Percentiles rank a stretch among this genome's conserved stretches.
Conservation (phyloP, 495 filamentous ascomycete species). For the Wilcoxina mikolae region DNA sequence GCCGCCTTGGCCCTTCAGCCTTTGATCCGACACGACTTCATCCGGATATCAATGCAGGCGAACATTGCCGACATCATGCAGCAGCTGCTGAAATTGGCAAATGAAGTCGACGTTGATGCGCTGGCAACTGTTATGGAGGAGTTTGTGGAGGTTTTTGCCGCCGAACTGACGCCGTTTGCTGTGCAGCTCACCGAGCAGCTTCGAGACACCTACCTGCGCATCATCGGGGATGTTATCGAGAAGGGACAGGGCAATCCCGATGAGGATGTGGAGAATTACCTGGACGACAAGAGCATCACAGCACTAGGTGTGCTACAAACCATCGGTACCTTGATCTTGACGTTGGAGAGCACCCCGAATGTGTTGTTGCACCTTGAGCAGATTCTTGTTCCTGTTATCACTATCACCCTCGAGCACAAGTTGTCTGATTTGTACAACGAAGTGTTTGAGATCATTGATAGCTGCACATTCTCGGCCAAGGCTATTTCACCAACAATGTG, state of each 20-base stretch:
- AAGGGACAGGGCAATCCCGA: constrained; percentile 63
- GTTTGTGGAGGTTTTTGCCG: constrained; percentile 94
- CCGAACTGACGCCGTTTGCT: constrained; percentile 93
- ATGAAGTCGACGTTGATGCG: constrained; percentile 45
- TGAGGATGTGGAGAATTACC: constrained; percentile 67
- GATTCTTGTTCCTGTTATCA: constrained; percentile 91
- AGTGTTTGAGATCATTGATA: constrained; percentile 96
- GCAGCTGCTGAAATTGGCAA: constrained; percentile 80
- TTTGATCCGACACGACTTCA: constrained; percentile 85
- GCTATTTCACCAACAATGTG: constrained; percentile 92
- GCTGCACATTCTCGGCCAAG: constrained; percentile 97
- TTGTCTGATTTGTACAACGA: constrained; percentile 95
- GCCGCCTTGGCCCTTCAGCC: constrained; percentile 90
- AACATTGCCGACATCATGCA: constrained; percentile 99
- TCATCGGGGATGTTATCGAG: constrained; percentile 79
- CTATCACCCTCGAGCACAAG: constrained; percentile 91
- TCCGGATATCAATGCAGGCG: constrained; percentile 85
- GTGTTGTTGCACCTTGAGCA: constrained; percentile 87
- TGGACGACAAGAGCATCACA: constrained; percentile 97
- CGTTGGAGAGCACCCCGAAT: constrained; percentile 88
- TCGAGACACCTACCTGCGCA: constrained; percentile 87
- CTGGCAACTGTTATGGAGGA: constrained; percentile 55
- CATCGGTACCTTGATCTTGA: constrained; percentile 92
- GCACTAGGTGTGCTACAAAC: constrained; percentile 93
- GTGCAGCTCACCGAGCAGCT: constrained; percentile 93